Base-by-base conservation (phyloP, 2,329 filamentous ascomycete genomes). In the Ophiocordyceps robertsii region DNA sequence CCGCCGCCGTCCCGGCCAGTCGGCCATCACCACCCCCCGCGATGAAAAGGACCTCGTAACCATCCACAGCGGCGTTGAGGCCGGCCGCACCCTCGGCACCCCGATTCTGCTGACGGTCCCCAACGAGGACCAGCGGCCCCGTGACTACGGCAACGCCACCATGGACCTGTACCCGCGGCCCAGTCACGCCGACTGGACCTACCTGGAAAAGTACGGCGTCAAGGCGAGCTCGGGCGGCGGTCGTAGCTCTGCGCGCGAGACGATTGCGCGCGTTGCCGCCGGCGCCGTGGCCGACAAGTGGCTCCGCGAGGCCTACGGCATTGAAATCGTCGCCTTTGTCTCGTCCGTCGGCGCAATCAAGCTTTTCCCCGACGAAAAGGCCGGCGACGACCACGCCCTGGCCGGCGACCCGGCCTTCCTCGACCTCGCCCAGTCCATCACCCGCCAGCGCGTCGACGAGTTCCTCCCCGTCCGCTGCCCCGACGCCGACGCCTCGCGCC, bases 241-340 rank as follows among this genome's bases (percentile, higher is more conserved):
- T 42, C 76, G 92, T 48, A 89, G 83, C 60, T 89, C 82, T 60
- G 92, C 92, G n/a, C 73, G 90, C 50, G 90, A 96, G 72, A 96
- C 90, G 11, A 95, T 96, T 58, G 87, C 83, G 49, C 77, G 90
- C 52, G 90, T 96, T 19, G 89, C 90, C 40, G 89, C 89, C 17
- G 88, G 89, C 45, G 84, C 88, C 37, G 87, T 96, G 53, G 87
- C 87, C 32, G 90, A 98, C 62, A 94, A 96, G 63, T 95, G 90
- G 69, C 74, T 96, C 31, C 72, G 67, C 47, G 70, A 88, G 43
- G 77, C 84, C 29, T 84, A 94, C 61, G 83, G 84, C 48, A 74
- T 95, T 50, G 86, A 95, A 66, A 95, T 96, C 54, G 82, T 92
- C 43, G 85, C 89, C 50, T 96, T 90, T 58, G 85, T 88, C 48